Evolutionary conservation across 495 filamentous ascomycete genomes (phyloP).

Genomic region (Cercophora scortea): DNA sequence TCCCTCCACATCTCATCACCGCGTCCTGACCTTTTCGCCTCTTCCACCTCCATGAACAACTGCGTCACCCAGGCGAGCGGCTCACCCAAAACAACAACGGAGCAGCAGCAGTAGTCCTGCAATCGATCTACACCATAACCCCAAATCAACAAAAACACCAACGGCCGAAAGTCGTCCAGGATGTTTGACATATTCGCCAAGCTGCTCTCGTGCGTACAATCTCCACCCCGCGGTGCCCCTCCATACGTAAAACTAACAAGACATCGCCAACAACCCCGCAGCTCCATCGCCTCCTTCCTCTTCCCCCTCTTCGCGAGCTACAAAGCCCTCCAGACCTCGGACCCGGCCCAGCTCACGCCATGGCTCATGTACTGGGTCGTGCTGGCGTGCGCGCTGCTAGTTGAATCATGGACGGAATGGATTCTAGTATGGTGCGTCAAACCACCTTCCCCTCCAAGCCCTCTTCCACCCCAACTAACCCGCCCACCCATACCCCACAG

Average conservation of each 20-base stretch:
- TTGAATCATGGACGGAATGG: conserved; percentile 82
- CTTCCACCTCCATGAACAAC: too few relatives aligned
- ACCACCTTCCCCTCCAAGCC: background rate
- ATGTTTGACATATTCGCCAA: conserved; percentile 83
- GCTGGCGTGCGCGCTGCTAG: conserved; percentile 67
- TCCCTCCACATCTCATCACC: background rate
- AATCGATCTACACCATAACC: background rate
- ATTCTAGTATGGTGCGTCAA: conserved; percentile 65
- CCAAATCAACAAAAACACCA: background rate
- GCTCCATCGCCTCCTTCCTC: conserved; percentile 81
- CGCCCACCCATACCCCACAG: conserved; percentile 30
- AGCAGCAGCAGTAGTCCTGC: background rate
- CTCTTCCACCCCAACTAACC: background rate
- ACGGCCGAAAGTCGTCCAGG: background rate
- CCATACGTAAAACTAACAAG: background rate
- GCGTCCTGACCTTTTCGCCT: background rate
- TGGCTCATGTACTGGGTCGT: conserved; percentile 99
- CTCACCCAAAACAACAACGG: too few relatives aligned
- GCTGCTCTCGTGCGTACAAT: conserved; percentile 62
- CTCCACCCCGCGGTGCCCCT: conserved; percentile 1
- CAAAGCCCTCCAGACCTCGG: conserved; percentile 90
- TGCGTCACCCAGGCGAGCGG: too few relatives aligned
- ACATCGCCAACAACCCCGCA: conserved; percentile 20
- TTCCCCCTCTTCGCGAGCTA: conserved; percentile 97
- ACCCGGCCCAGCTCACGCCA: conserved; percentile 87